phyloP scores from a whole-genome alignment of 83 land plant species.

The Diphasiastrum complanatum region DNA sequence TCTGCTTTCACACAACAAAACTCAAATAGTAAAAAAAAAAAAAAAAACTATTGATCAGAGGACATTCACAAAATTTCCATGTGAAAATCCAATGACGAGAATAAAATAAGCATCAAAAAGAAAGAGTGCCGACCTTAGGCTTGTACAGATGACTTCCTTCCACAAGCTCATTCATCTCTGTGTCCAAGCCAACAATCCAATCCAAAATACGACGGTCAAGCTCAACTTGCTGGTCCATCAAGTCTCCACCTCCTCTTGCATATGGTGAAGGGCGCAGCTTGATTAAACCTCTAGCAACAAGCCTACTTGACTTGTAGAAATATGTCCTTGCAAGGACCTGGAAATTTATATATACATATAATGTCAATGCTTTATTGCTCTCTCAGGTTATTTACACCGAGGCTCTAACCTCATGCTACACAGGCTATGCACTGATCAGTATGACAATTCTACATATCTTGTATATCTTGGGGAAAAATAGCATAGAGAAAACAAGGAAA shows the following conservation, averaged over 20 bases:
- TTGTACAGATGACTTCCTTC: conserved; percentile 31
- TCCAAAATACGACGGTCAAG: conserved; percentile 32
- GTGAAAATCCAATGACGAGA: background rate
- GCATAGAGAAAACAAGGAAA: too few relatives aligned
- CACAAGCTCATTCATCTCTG: conserved; percentile 35
- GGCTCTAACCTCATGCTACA: too few relatives aligned
- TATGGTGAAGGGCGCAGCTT: conserved; percentile 13
- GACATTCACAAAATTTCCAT: background rate
- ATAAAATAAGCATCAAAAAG: too few relatives aligned
- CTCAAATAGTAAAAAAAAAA: background rate
- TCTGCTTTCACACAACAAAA: conserved; percentile 10
- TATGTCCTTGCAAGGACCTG: conserved; percentile 34
- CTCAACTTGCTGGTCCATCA: conserved; percentile 36
- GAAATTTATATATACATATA: background rate
- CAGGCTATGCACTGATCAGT: too few relatives aligned
- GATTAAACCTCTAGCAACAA: conserved; percentile 30
- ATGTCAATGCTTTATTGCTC: too few relatives aligned
- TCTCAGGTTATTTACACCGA: too few relatives aligned
- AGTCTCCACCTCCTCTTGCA: conserved; percentile 23
- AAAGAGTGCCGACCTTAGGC: conserved; percentile 22
- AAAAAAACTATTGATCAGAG: background rate
- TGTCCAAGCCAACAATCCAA: conserved; percentile 37
- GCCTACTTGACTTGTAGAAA: conserved; percentile 29
- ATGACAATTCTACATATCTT: too few relatives aligned
- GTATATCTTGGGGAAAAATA: too few relatives aligned